Conservation (phyloP, 805 yeast species). For the Pichia manshurica region DNA sequence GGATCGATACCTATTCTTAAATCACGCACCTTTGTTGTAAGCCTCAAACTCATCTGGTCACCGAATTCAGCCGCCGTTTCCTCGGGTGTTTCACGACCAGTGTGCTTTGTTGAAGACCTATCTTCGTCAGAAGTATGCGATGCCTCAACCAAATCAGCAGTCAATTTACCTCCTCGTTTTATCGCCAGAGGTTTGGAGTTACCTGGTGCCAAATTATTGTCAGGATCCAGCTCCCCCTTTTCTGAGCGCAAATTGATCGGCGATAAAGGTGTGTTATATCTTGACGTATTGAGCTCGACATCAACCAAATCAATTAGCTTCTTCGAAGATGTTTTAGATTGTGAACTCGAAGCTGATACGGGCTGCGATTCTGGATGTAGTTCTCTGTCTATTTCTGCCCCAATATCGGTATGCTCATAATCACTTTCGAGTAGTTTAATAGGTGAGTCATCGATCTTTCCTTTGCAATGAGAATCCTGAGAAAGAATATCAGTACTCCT, state of each 20-base stretch:
- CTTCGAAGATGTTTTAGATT: background rate
- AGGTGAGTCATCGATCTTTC: background rate
- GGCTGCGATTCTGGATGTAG: no score
- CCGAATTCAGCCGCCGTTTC: no score
- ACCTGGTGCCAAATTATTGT: background rate
- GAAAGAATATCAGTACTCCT: background rate
- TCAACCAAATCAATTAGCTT: background rate
- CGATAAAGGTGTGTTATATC: background rate
- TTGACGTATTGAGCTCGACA: background rate
- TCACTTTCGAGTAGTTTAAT: conserved; percentile 6
- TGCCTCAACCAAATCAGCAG: no score
- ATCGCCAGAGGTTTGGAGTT: background rate
- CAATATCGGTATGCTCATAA: background rate
- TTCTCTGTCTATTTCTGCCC: background rate
- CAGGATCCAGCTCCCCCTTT: background rate
- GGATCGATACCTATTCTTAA: no score
- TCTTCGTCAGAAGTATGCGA: no score
- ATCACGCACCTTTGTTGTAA: no score
- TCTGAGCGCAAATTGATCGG: background rate
- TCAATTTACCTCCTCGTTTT: no score
- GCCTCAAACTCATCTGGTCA: no score
- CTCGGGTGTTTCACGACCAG: no score
- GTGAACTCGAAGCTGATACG: background rate
- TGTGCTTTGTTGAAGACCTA: no score
- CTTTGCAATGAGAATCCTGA: conserved; percentile 6